Conservation (phyloP, 805 yeast species). For the Debaryomyces prosopidis region DNA sequence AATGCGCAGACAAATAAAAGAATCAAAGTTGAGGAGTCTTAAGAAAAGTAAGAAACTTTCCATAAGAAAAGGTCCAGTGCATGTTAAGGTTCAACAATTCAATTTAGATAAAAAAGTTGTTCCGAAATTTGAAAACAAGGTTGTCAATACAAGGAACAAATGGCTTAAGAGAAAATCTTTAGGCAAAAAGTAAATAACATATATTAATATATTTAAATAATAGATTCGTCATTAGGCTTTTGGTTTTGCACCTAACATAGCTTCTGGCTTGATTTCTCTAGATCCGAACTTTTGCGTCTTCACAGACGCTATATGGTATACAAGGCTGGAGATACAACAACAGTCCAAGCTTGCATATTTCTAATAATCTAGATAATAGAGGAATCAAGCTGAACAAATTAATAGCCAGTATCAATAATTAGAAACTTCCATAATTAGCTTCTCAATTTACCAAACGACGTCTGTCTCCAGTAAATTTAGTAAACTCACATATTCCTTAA, state of each 20-base stretch:
- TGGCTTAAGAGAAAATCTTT: slow-evolving; percentile 44
- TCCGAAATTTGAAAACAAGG: slow-evolving; percentile 35
- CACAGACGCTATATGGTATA: too few species aligned
- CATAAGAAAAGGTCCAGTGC: slow-evolving; percentile 41
- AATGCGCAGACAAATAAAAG: slow-evolving; percentile 29
- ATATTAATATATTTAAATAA: background rate
- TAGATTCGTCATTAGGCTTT: too few species aligned
- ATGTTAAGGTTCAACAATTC: slow-evolving; percentile 34
- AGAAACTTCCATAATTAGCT: background rate
- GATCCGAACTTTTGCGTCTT: too few species aligned
- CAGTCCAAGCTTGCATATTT: too few species aligned
- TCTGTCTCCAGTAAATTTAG: too few species aligned
- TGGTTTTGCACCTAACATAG: too few species aligned
- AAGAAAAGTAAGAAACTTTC: slow-evolving; percentile 20
- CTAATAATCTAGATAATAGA: too few species aligned
- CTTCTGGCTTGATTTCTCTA: too few species aligned
- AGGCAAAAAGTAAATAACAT: slow-evolving; percentile 25
- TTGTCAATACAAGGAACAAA: slow-evolving; percentile 30
- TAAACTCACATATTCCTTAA: background rate
- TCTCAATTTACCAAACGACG: too few species aligned
- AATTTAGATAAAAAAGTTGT: slow-evolving; percentile 22
- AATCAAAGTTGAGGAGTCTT: slow-evolving; percentile 32
- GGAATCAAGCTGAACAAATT: too few species aligned
- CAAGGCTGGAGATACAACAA: too few species aligned
- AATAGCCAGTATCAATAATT: background rate